Conservation (phyloP, 495 filamentous ascomycete genomes). For the Rostrohypoxylon terebratum region DNA sequence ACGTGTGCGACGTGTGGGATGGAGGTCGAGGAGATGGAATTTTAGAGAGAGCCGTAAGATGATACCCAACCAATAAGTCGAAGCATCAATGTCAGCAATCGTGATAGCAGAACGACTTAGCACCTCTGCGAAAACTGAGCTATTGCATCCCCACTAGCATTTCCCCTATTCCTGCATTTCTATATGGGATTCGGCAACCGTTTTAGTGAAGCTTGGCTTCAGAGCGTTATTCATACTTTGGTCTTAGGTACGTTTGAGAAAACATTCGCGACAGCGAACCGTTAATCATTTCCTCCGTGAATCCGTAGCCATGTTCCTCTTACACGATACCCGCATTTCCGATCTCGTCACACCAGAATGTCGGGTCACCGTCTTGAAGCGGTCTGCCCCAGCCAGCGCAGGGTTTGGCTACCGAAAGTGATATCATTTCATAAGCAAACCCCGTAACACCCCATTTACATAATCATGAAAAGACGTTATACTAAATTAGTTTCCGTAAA, state of each 20-base stretch:
- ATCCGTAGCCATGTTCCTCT: not conserved
- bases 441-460: not conserved
- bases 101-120: not conserved
- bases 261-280: too few relatives aligned
- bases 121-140: not conserved
- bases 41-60: constrained; percentile 59
- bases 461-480: not conserved
- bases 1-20: constrained; percentile 91
- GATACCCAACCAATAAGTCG: constrained; percentile 29
- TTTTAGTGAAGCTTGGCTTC: too few relatives aligned
- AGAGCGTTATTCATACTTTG: too few relatives aligned
- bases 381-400: not conserved
- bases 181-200: too few relatives aligned
- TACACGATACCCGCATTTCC: not conserved
- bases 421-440: not conserved
- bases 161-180: not conserved
- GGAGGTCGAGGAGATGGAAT: constrained; percentile 96
- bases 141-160: not conserved
- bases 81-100: not conserved
- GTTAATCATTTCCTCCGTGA: too few relatives aligned
- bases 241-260: too few relatives aligned
- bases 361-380: not conserved
- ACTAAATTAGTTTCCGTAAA: too few relatives aligned
- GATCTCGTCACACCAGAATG: not conserved
- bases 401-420: not conserved